Evolutionary conservation across 352 stramenopile genomes (phyloP).

Genomic region (Globisporangium sylvaticum): DNA sequence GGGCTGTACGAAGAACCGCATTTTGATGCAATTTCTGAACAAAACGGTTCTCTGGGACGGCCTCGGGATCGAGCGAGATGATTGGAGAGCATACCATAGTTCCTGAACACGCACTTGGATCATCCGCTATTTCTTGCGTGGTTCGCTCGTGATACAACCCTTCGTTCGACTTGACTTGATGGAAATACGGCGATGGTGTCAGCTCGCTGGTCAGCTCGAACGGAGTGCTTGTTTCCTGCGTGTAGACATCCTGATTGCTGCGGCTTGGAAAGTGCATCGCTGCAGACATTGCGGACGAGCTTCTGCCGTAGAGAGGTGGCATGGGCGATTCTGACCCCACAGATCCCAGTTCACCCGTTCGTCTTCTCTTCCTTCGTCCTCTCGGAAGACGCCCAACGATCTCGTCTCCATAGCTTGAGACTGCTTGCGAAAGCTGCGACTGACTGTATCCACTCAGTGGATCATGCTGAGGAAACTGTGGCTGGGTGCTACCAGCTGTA

Average conservation of each 20-base stretch:
- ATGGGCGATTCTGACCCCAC: neutral
- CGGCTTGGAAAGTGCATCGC: neutral
- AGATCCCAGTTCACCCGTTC: neutral
- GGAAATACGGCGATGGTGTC: neutral
- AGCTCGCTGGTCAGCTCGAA: slow-evolving; percentile 5
- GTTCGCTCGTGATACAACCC: neutral
- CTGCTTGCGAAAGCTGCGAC: slow-evolving; percentile 5
- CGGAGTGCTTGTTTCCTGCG: slow-evolving; percentile 9
- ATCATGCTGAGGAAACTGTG: neutral
- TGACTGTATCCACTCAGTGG: neutral
- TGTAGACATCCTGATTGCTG: neutral
- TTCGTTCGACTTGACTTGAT: neutral
- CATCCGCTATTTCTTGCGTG: neutral
- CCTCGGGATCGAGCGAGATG: neutral
- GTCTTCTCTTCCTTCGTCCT: slow-evolving; percentile 4
- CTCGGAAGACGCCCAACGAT: neutral
- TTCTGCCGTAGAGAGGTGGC: neutral
- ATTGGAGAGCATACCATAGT: neutral
- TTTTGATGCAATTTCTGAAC: neutral
- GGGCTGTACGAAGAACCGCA: neutral
- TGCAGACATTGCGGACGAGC: neutral
- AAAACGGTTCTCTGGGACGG: neutral
- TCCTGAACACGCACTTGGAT: neutral
- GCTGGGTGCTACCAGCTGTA: neutral
- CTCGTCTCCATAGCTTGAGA: neutral